Conservation (phyloP, 2,329 filamentous ascomycete species). For the Aspergillus pseudoviridinutans region DNA sequence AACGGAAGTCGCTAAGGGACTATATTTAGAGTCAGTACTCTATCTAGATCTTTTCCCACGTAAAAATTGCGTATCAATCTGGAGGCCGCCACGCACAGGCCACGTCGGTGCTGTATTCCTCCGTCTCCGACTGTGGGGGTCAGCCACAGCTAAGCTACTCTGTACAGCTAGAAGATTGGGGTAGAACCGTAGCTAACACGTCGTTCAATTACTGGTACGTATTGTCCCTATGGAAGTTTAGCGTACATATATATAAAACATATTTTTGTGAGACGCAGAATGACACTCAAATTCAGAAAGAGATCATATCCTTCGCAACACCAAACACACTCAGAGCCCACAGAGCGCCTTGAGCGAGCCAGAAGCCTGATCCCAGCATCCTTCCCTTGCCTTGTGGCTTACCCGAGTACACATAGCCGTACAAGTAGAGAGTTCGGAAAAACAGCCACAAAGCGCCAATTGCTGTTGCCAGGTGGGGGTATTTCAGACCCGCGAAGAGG, state of each 20-base stretch:
- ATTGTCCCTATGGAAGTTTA: neutral
- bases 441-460: conserved; percentile 51
- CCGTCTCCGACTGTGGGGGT: conserved; percentile 8
- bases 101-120: conserved; percentile 6
- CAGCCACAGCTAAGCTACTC: conserved; percentile 8
- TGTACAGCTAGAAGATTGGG: neutral
- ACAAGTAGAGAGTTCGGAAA: conserved; percentile 47
- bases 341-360: conserved; percentile 38
- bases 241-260: neutral
- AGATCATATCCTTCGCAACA: conserved; percentile 29
- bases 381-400: conserved; percentile 39
- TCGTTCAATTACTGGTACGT: neutral
- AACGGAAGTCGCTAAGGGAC: neutral
- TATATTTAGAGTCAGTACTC: neutral
- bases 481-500: conserved; percentile 53
- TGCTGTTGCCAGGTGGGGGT: conserved; percentile 45
- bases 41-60: neutral
- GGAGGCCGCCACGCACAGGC: conserved; percentile 1
- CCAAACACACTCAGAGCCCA: conserved; percentile 39
- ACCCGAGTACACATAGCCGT: conserved; percentile 42
- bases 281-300: conserved; percentile 10
- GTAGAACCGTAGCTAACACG: neutral
- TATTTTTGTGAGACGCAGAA: neutral
- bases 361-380: conserved; percentile 32
- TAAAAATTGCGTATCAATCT: neutral